Conservation (phyloP, 331 rosid genomes). For the Acacia pycnantha region DNA sequence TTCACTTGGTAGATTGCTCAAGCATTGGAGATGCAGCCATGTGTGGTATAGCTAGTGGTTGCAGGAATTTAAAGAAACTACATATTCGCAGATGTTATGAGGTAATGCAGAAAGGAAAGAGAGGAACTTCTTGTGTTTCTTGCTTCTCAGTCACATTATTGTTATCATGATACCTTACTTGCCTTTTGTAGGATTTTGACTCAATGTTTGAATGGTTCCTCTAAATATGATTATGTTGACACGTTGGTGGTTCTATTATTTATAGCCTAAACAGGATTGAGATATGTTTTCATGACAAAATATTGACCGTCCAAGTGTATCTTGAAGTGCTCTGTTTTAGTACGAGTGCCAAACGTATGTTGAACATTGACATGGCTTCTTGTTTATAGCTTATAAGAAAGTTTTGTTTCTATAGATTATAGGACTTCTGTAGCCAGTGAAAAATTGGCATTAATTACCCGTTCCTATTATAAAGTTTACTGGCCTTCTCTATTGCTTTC, state of each 20-base stretch:
- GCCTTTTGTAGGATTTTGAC: not conserved
- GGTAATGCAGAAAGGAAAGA: constrained; percentile 36
- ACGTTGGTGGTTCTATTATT: not conserved
- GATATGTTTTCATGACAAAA: not conserved
- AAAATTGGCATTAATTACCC: not conserved
- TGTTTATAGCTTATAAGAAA: not conserved
- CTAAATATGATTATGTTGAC: not conserved
- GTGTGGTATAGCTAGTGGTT: constrained; percentile 81
- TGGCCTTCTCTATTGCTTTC: not conserved
- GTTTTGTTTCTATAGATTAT: not conserved
- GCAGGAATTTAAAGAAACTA: constrained; percentile 84
- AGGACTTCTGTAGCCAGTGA: not conserved
- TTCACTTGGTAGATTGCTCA: constrained; percentile 94
- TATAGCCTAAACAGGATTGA: not conserved
- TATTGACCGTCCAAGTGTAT: not conserved
- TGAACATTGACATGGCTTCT: not conserved
- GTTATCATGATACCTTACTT: not conserved
- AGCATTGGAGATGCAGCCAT: constrained; percentile 88
- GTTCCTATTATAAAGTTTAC: not conserved
- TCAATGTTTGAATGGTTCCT: not conserved
- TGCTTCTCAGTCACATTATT: not conserved
- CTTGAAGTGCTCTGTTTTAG: not conserved
- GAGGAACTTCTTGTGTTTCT: not conserved
- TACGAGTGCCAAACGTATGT: not conserved
- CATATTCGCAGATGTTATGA: constrained; percentile 93